Evolutionary conservation across 2,329 filamentous ascomycete genomes (phyloP), one percentile per base, ranked within the genome.

Genomic region (Ophiostoma quercus): DNA sequence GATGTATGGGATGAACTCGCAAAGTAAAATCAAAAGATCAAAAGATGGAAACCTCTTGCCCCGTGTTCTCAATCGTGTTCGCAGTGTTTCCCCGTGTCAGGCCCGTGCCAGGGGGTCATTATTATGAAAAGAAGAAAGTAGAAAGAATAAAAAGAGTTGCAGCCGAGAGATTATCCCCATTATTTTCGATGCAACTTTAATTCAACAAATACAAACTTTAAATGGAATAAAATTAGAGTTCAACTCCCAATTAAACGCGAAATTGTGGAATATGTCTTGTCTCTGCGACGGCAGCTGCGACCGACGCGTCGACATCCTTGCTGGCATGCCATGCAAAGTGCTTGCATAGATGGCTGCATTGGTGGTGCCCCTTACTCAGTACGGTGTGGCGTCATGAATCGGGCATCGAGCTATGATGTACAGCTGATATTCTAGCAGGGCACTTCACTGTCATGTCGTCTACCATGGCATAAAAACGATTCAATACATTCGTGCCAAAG

Each of bases 341-440:
- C 60, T 32, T 32, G 29, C 60, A n/a, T n/a, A 29, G 25, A 4
- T 2, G 4, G 34, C 43, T n/a, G 43, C 43, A 19, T 34, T 47
- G 14, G 43, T 16, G 2, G 25, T 29, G 43, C 43, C 43, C 19
- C 51, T 25, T 57, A 9, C 25, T 14, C 11, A n/a, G n/a, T 4
- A 29, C 34, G 51, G 51, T 29, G 51, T 57, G 51, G 51, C 51
- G 51, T 57, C 51, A 57, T 57, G 51, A 5, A 57, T 57, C n/a
- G 8, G 51, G 34, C 34, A 57, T 57, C 51, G n/a, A 12, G 51
- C 43, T 57, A 25, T 47, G 16, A 47, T 47, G 43, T 47, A 2
- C 14, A 47, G 43, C 43, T 47, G n/a, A n/a, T n/a, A n/a, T n/a
- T n/a, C n/a, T n/a, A n/a, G n/a, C n/a, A n/a, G n/a, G n/a, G n/a